These are phyloP conservation scores for Pestalotiopsis sp. DNA, from an alignment of 2,329 filamentous ascomycete species.

Conservation along the genomic window DNA sequence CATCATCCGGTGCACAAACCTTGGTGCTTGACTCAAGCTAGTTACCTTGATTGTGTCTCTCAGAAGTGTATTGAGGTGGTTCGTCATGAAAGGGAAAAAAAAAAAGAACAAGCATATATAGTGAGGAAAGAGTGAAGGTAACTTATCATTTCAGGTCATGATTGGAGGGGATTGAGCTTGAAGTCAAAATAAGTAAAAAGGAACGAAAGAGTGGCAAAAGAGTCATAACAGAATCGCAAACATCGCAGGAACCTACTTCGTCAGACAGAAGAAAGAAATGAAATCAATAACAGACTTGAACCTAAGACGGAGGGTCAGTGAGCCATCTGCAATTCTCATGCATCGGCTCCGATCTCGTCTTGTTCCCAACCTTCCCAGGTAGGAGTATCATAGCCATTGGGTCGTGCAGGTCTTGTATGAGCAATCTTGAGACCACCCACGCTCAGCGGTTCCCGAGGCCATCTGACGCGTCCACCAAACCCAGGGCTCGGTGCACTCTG, in stretches of 20 bases:
- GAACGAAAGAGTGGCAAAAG: not conserved
- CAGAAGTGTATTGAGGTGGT: not conserved
- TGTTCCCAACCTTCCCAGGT: slow-evolving; percentile 57
- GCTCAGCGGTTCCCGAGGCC: slow-evolving; percentile 47
- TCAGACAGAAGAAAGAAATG: not conserved
- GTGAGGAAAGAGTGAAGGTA: not conserved
- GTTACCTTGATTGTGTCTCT: not conserved
- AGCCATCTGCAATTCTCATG: not conserved
- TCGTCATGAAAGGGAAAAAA: not conserved
- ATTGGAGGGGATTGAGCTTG: not conserved
- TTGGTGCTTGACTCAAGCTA: not conserved
- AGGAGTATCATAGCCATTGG: slow-evolving; percentile 60
- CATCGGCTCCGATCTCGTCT: slow-evolving; percentile 38
- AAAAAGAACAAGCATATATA: not conserved
- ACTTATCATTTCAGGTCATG: not conserved
- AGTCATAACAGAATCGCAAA: not conserved
- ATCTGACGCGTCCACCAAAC: slow-evolving; percentile 42
- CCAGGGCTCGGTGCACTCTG: slow-evolving; percentile 32
- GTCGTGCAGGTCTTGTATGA: slow-evolving; percentile 45
- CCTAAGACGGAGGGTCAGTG: not conserved
- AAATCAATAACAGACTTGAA: not conserved
- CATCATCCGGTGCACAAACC: not conserved
- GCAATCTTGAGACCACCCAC: slow-evolving; percentile 46
- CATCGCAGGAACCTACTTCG: not conserved
- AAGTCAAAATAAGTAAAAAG: not conserved